Evolutionary conservation across 2,329 filamentous ascomycete species (phyloP), one percentile per base, ranked within the genome.

Genomic region (Fusarium tjaetaba): DNA sequence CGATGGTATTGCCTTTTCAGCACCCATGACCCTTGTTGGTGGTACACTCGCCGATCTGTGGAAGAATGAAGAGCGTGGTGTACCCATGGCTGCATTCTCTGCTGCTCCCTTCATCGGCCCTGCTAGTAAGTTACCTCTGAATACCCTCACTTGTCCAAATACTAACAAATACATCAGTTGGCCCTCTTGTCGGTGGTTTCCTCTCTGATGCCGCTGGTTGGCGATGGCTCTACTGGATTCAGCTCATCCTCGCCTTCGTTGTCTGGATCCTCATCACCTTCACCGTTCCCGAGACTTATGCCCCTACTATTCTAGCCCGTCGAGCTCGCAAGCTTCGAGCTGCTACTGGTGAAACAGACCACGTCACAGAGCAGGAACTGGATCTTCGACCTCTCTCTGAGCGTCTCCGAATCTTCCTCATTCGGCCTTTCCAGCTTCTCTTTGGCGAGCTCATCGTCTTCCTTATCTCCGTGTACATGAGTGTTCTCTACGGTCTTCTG

Each of bases 271-370:
- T 96, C 68, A 95, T 96, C 81, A 92, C 91, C 36, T 95, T 97
- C 82, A 96, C 94, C n/a, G 92, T 97, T 1, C 94, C 94, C 3
- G 95, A 97, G 82, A 97, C 95, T 0, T 97, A 96, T 80, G 91
- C 94, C 0, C 94, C 95, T 1, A 93, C 90, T 1, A 90, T 97
- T 57, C 88, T 98, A 22, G 88, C 89, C 59, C 84, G 84, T 36
- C 88, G 94, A 18, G 95, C 95, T 6, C 86, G 87, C 78, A 93
- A 93, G 80, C 84, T 96, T 69, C 89, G 94, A 59, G 89, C 91
- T 79, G 82, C 90, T 38, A 92, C 93, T 4, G 90, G 91, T 28
- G 88, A 94, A 70, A 74, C 84, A 4, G 88, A 88, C 69, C 92
- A 92, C 78, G 92, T 94, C 43, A 96, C 94, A 1, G 93, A 96